These are phyloP conservation scores for Phytophthora hybrid DNA, from an alignment of 352 stramenopile species.

Conservation along the genomic window DNA sequence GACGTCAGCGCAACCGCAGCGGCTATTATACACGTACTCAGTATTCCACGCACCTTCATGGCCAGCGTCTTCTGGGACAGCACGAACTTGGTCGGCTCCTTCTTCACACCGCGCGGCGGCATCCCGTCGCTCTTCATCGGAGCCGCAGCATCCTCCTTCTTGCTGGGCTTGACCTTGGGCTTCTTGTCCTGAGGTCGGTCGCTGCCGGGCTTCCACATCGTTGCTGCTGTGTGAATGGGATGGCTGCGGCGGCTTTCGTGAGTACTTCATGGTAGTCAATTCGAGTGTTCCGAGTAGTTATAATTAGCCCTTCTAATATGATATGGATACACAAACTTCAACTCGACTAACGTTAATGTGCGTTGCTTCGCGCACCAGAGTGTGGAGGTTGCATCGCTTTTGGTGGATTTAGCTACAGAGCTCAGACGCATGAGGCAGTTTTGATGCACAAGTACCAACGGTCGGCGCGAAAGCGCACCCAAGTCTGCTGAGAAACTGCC, in stretches of 20 bases:
- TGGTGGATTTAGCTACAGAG: too few species aligned
- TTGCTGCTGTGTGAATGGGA: conserved; percentile 4
- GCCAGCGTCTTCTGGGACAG: conserved; percentile 87
- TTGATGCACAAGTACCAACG: too few species aligned
- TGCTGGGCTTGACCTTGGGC: conserved; percentile 28
- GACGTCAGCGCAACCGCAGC: conserved; percentile 4
- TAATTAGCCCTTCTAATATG: background rate
- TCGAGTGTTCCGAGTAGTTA: background rate
- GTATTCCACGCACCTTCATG: conserved; percentile 63
- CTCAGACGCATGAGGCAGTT: too few species aligned
- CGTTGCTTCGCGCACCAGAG: too few species aligned
- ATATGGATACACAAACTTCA: conserved; percentile 27
- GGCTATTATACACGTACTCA: background rate
- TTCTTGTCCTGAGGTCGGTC: conserved; percentile 44
- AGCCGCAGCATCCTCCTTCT: conserved; percentile 15
- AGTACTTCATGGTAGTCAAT: background rate
- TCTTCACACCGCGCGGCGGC: conserved; percentile 28
- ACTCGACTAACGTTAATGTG: background rate
- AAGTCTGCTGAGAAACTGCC: too few species aligned
- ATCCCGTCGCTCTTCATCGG: conserved; percentile 28
- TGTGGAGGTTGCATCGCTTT: too few species aligned
- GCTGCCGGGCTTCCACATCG: conserved; percentile 75
- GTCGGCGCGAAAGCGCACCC: too few species aligned
- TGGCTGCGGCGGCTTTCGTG: conserved; percentile 17
- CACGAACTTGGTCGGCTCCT: conserved; percentile 36